Evolutionary conservation across 2,329 filamentous ascomycete genomes (phyloP).

Genomic region (Colletotrichum phormii): DNA sequence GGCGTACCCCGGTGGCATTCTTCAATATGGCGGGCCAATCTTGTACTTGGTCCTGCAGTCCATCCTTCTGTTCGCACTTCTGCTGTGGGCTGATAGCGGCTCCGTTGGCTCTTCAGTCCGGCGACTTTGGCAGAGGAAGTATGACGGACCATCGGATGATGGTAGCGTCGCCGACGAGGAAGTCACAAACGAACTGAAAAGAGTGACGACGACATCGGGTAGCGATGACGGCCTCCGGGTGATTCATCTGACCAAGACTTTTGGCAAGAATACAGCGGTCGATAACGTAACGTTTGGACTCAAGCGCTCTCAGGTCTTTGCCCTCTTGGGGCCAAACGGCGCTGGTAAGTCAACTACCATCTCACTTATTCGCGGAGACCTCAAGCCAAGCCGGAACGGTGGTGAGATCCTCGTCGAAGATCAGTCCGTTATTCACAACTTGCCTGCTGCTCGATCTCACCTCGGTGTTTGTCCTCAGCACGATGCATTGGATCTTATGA

Average conservation of each 20-base stretch:
- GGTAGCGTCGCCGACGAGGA: conserved; percentile 63
- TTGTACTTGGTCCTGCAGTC: conserved; percentile 84
- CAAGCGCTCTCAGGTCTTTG: conserved; percentile 84
- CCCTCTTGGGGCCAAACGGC: conserved; percentile 89
- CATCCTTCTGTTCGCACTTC: conserved; percentile 74
- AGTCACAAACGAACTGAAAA: conserved; percentile 71
- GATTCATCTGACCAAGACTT: conserved; percentile 82
- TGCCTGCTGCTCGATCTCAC: conserved; percentile 78
- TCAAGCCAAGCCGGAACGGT: conserved; percentile 75
- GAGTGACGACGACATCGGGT: conserved; percentile 65
- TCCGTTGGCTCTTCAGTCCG: conserved; percentile 68
- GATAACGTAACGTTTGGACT: conserved; percentile 90
- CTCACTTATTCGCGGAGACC: conserved; percentile 88
- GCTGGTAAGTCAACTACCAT: conserved; percentile 94
- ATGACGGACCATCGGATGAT: conserved; percentile 28
- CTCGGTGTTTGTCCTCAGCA: conserved; percentile 94
- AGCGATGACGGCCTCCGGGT: conserved; percentile 78
- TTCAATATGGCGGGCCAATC: conserved; percentile 85
- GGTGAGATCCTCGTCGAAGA: conserved; percentile 86
- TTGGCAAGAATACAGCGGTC: conserved; percentile 82
- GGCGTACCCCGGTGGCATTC: conserved; percentile 76
- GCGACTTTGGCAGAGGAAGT: conserved; percentile 39
- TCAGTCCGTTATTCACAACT: conserved; percentile 77
- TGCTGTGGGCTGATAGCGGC: conserved; percentile 86
- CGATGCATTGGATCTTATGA: conserved; percentile 91